Conservation (phyloP, 768 basidiomycete genomes). For the Naematelia aurantialba region DNA sequence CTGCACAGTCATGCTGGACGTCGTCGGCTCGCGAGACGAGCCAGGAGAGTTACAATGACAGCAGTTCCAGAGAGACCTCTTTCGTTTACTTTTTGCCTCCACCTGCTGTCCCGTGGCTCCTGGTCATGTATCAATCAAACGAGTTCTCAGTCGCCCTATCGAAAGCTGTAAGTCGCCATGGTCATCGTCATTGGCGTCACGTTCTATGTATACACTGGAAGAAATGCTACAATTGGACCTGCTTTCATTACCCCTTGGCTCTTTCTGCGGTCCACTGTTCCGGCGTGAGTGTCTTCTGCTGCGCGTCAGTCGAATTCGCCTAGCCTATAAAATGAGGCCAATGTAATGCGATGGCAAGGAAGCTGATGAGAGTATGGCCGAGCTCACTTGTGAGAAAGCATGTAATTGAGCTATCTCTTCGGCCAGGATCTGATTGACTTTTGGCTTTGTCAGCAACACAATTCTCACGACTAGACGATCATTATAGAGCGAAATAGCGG, state of each 20-base stretch:
- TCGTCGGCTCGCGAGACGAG: not conserved
- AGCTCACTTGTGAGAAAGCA: conserved; percentile 47
- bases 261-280: conserved; percentile 46
- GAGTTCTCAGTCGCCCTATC: no score
- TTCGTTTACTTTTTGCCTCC: not conserved
- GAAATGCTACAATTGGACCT: not conserved
- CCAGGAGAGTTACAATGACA: no score
- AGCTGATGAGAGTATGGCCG: not conserved
- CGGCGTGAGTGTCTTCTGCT: conserved; percentile 46
- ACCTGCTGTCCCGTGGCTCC: no score
- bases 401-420: conserved; percentile 44
- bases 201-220: not conserved
- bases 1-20: not conserved
- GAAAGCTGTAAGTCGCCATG: no score
- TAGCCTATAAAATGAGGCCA: not conserved
- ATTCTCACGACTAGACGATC: not conserved
- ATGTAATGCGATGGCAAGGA: not conserved
- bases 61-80: no score
- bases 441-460: conserved; percentile 6
- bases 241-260: conserved; percentile 6
- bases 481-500: no score
- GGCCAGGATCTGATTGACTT: conserved; percentile 45
- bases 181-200: not conserved
- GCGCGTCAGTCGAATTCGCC: not conserved
- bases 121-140: no score